Conservation (phyloP, 1,284 basidiomycete genomes). For the Naganishia albida region DNA sequence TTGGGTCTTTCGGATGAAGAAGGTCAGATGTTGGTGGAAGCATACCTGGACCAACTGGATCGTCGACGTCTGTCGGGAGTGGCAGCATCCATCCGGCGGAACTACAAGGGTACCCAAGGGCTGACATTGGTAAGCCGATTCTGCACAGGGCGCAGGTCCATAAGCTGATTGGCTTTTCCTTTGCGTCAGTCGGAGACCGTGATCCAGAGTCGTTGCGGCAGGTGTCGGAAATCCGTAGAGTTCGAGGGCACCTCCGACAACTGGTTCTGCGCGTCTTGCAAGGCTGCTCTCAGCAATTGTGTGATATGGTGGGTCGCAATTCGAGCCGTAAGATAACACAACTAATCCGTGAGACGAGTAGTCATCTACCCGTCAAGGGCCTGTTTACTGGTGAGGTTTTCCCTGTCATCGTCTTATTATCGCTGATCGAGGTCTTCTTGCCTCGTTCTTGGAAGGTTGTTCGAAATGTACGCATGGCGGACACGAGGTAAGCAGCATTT, state of each 20-base stretch:
- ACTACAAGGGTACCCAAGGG: conserved; percentile 4
- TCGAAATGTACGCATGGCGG: conserved; percentile 25
- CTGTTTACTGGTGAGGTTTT: conserved; percentile 6
- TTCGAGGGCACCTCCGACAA: conserved; percentile 15
- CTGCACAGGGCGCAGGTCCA: no score
- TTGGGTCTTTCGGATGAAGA: conserved; percentile 18
- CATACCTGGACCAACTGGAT: conserved; percentile 32
- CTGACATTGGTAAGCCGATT: conserved; percentile 28
- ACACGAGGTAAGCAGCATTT: conserved; percentile 11
- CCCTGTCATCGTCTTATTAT: no score
- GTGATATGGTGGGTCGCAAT: conserved; percentile 30
- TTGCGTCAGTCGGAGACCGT: conserved; percentile 26
- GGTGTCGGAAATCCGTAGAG: conserved; percentile 29
- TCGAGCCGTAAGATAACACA: not conserved
- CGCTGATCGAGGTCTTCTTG: not conserved
- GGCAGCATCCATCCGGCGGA: conserved; percentile 27
- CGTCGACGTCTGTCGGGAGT: conserved; percentile 26
- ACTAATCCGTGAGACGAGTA: not conserved
- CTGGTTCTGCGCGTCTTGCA: conserved; percentile 31
- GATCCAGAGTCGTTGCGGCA: conserved; percentile 29
- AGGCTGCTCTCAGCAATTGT: conserved; percentile 22
- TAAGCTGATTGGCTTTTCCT: no score
- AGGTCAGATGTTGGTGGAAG: conserved; percentile 18
- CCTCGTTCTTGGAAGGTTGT: not conserved
- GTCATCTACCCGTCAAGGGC: conserved; percentile 31